Base-by-base conservation (phyloP, 352 stramenopile genomes). In the Pythium oligandrum region DNA sequence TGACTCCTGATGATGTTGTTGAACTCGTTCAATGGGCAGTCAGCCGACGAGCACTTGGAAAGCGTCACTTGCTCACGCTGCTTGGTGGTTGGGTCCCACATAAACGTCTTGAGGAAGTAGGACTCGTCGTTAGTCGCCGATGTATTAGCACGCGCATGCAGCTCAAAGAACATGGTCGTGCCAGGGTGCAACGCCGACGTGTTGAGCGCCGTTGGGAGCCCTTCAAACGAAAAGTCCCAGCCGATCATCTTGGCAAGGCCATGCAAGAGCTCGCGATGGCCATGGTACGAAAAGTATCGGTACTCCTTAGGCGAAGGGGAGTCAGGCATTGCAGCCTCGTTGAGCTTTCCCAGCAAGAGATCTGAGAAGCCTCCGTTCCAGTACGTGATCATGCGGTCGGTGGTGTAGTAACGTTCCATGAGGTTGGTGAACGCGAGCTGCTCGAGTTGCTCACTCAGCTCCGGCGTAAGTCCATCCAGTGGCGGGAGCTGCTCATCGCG, bases 361-460 rank as follows among this genome's bases (percentile, higher is more conserved):
- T 87, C 69, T 0, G 66, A 63, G 61, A 93, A 93, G 11, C 79
- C 83, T 39, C 79, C 83, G 42, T 86, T 78, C 83, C 83, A 93
- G 71, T 93, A 93, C 45, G 83, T 93, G 57, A 93, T 73, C 53
- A 75, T 70, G 37, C 79, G 79, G 30, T 87, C 75, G 17, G 83
- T 89, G 26, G 76, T 75, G 66, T 90, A 93, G 61, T 93, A 93
- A 44, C 83, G 65, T 59, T 93, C 83, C 83, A 93, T 91, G 48
- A 93, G 78, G 62, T 89, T 88, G 7, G 71, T 80, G 63, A 93
- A 91, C 39, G 80, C 79, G 36, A 93, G 61, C 40, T 83, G 61
- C 58, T 90, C 76, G 17, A 93, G 59, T 34, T 83, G 50, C 9
- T 63, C 55, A 45, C 75, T 80, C 30, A 80, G 54, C 10, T 83